phyloP scores from a whole-genome alignment of 2,329 filamentous ascomycete genomes.

The Phaeosphaeria sp. region DNA sequence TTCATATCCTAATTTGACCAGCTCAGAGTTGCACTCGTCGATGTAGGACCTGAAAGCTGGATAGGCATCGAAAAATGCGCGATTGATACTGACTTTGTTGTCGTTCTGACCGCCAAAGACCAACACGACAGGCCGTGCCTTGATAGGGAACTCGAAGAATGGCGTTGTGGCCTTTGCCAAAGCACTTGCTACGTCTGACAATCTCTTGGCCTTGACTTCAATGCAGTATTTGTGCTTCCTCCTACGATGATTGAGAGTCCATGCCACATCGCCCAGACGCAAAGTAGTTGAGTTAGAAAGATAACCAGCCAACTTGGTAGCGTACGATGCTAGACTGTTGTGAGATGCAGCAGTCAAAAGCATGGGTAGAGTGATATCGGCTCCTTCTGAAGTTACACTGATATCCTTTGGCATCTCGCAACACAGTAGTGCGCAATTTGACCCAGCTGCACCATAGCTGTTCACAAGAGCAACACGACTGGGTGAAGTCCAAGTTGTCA shows the following conservation, averaged over 20 bases:
- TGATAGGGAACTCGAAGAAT: neutral
- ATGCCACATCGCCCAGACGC: neutral
- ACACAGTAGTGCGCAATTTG: conserved; percentile 23
- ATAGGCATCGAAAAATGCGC: conserved; percentile 8
- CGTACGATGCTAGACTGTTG: neutral
- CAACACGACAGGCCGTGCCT: conserved; percentile 10
- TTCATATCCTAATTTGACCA: conserved; percentile 7
- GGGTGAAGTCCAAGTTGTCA: conserved; percentile 9
- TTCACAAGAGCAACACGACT: conserved; percentile 41
- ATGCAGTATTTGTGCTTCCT: neutral
- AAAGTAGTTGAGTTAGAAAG: neutral
- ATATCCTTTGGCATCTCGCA: conserved; percentile 1
- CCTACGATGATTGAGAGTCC: neutral
- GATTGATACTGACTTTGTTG: conserved; percentile 10
- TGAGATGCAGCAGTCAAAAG: neutral
- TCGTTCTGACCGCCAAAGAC: conserved; percentile 22
- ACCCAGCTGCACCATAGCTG: conserved; percentile 47
- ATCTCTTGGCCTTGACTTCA: neutral
- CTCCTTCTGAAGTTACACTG: neutral
- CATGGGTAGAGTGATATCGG: neutral
- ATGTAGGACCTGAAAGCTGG: conserved; percentile 14
- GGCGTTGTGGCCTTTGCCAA: neutral
- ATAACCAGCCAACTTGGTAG: neutral
- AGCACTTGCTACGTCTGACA: neutral
- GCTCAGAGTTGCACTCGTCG: conserved; percentile 17